A percentile compares a stretch with the other conserved stretches of the same genome.
These are phyloP conservation scores for Wallacemonas sp. DNA, from an alignment of 208 protist species.

Conservation along the genomic window DNA sequence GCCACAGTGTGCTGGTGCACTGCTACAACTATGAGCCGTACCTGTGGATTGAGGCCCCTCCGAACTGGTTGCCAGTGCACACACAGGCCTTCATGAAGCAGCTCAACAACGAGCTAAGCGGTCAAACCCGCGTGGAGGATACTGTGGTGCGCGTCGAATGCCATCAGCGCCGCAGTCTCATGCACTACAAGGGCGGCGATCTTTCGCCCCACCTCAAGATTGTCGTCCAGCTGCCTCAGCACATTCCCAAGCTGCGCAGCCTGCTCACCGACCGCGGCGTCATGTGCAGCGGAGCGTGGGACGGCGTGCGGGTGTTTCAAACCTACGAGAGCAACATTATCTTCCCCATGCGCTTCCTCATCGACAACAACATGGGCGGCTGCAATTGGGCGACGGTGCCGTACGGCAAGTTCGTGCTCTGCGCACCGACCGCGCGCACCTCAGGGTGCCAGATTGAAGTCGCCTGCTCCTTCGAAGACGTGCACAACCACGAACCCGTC, in stretches of 20 bases:
- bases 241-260: conserved; percentile 86
- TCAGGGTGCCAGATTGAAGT: conserved; percentile 93
- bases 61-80: conserved; percentile 73
- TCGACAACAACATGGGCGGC: conserved; percentile 96
- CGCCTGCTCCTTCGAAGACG: conserved; percentile 79
- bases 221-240: conserved; percentile 87
- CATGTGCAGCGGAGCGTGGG: conserved; percentile 66
- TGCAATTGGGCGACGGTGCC: conserved; percentile 94
- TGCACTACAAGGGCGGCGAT: conserved; percentile 70
- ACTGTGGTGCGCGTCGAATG: conserved; percentile 83
- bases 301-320: conserved; percentile 74
- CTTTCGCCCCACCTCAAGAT: conserved; percentile 74
- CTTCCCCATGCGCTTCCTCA: conserved; percentile 98
- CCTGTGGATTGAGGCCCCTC: conserved; percentile 92
- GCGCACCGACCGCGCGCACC: conserved; percentile 26
- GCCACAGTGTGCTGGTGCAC: conserved; percentile 90
- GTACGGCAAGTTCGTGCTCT: conserved; percentile 48
- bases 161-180: conserved; percentile 73
- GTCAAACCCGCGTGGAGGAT: conserved; percentile 45
- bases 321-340: conserved; percentile 99
- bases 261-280: conserved; percentile 79
- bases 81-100: conserved; percentile 64
- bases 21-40: conserved; percentile 97
- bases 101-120: conserved; percentile 74
- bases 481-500: conserved; percentile 84